Evolutionary conservation across 1,284 basidiomycete species (phyloP), one percentile per base, ranked within the genome.

Genomic region (Vanrija sp.): DNA sequence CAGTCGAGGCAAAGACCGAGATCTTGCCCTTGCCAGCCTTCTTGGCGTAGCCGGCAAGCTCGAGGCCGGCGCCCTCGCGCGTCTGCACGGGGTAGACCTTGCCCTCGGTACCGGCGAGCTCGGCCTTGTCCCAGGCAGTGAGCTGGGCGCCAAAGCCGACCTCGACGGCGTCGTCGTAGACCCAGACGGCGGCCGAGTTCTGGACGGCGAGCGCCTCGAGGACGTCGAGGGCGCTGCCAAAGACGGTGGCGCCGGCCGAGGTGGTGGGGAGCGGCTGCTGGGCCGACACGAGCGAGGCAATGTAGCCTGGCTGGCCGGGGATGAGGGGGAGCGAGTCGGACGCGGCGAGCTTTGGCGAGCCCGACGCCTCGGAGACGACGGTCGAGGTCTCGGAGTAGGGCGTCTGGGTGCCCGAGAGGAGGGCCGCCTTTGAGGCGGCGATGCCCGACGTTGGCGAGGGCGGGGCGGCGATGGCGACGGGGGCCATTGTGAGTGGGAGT

Each of bases 31-130:
- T 31, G n/a, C 44, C 23, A 20, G 85, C 83, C 65, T 75, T 75
- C 18, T 60, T 60, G 41, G 71, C 61, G 57, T 89, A 83, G 16
- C 92, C 92, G 38, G 89, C 84, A 56, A 96, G 78, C 65, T 83
- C 84, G 52, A 91, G 77, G 16, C 92, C 92, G 19, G 92, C 90
- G 45, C 92, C 92, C 16, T 86, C 81, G 54, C 92, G 81, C n/a
- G 88, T 91, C 77, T 95, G 90, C 51, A 93, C 78, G 51, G 82
- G 77, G 56, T 87, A 79, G 9, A 88, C 83, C 51, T 84, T 80
- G 3, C 56, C 48, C 12, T 47, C 57, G n/a, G 53, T 59, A 18
- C 45, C 45, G 20, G 54, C 37, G 16, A 61, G 51, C 10, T 50
- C 51, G 25, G 55, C 46, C 25, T 59, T 56, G 39, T 59, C 52